Evolutionary conservation across 2,329 filamentous ascomycete species (phyloP), one percentile per base, ranked within the genome.

Genomic region (Fusarium sp.): DNA sequence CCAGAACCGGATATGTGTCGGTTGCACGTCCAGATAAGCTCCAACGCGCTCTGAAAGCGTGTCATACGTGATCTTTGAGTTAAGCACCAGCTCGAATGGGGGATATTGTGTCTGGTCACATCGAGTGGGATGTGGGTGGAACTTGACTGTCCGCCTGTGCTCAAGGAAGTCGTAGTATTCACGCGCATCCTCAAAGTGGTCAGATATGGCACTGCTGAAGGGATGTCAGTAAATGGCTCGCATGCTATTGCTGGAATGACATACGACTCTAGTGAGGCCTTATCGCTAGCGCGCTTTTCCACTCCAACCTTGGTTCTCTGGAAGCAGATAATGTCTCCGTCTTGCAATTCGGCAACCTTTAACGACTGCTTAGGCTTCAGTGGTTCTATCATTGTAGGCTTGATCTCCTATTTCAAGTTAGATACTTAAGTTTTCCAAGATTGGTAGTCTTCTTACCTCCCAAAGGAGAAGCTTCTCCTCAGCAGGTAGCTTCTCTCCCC

Each of bases 241-340:
- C 14, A 26, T 23, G 20, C 18, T 12, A 41, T 42, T 18, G 15
- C n/a, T 27, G 20, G 3, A 4, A 35, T 27, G n/a, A 78, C 80
- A 49, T 62, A 81, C 79, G 70, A 53, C 61, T 82, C 80, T 61
- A 78, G 78, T 20, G 60, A 60, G 18, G 76, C 41, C 60, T 78
- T 80, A 27, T 81, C 79, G 13, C 74, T 49, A 4, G 72, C 37
- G 10, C 75, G 71, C 42, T 76, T 72, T 40, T 76, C 73, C 7
- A 52, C 55, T 4, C 83, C 78, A 7, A 79, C 79, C 76, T 86
- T 82, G 30, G 87, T 84, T 65, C 89, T 89, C 80, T 99, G 96
- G 83, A 98, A 98, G 78, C 95, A 97, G 61, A 99, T 90, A 73
- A 99, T 97, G 78, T 99, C 96, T 52, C 96, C 96, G 76, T 99